These are phyloP conservation scores for Trypanosoma rangeli DNA, from an alignment of 208 protist species.

Conservation along the genomic window DNA sequence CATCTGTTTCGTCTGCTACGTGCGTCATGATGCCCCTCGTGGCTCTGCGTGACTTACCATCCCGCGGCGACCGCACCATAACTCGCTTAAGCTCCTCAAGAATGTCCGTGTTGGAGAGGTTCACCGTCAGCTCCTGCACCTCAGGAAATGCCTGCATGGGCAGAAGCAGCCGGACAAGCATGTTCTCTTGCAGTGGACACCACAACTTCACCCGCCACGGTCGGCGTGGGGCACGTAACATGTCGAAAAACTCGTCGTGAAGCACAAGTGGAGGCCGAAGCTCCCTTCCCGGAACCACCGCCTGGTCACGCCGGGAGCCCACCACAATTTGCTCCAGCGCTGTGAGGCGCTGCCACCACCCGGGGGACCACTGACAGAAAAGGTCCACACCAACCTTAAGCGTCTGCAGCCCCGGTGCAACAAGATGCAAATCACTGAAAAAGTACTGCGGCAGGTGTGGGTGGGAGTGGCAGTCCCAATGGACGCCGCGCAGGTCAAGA, in stretches of 20 bases:
- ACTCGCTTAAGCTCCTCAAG: constrained; percentile 26
- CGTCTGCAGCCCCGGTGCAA: constrained; percentile 44
- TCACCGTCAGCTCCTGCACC: constrained; percentile 70
- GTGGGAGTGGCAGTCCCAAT: constrained; percentile 31
- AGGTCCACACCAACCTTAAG: constrained; percentile 69
- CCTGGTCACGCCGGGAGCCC: constrained; percentile 44
- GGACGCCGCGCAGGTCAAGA: constrained; percentile 78
- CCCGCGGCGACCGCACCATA: constrained; percentile 10
- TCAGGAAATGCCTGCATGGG: constrained; percentile 32
- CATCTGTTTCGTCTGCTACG: constrained; percentile 27
- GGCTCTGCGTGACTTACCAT: constrained; percentile 19
- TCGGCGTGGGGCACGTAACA: constrained; percentile 37
- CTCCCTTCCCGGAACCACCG: neutral
- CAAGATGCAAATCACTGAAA: constrained; percentile 73
- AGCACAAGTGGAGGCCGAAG: constrained; percentile 28
- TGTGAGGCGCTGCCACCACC: constrained; percentile 72
- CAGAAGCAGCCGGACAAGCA: constrained; percentile 38
- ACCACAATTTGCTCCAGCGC: constrained; percentile 56
- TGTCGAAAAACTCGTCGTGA: constrained; percentile 51
- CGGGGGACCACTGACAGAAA: constrained; percentile 53
- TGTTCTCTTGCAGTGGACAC: constrained; percentile 42
- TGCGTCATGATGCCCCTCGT: constrained; percentile 1
- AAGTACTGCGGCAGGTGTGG: constrained; percentile 35
- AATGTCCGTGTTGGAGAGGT: constrained; percentile 42
- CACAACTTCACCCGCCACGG: constrained; percentile 77